Base-by-base conservation (phyloP, 805 yeast species). In the Spathaspora sp. region DNA sequence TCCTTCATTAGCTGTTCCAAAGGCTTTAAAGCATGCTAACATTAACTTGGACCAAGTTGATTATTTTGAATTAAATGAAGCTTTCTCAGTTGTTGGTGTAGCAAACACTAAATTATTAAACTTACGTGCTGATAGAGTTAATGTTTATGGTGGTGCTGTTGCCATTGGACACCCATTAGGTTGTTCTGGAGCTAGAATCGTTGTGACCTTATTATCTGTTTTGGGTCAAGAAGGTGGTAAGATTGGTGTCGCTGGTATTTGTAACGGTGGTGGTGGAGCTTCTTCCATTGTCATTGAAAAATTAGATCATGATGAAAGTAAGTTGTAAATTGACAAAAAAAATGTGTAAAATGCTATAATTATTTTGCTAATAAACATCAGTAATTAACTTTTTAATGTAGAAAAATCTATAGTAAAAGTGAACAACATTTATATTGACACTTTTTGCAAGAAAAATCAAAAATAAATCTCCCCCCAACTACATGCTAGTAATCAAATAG, bases 231-330 rank as follows among this genome's bases (percentile, higher is more conserved):
- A 94, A 78, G 75, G 73, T 54, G 78, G 78, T 56, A 89, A 86
- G 75, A 70, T 85, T 60, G 99, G 99, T 69, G 90, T 84, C 59
- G 97, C 97, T 63, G 97, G 90, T 69, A 86, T 94, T 67, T 94
- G 99, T 81, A 94, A 94, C 72, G 99, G 99, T 78, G 99, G 99
- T 65, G 99, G 99, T 69, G 99, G 99, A 68, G 98, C 97, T 47
- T 87, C 96, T 51, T 86, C 98, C 23, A 77, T 94, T 63, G 89
- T 94, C 55, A 81, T 94, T 62, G 97, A 92, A 77, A 83, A 77
- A 62, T 64, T 83, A 44, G 73, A 66, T 42, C 57, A 57, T 46
- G 73, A 68, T 49, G 55, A 52, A 23, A 60, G 65, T 48, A 72
- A 73, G 61, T 71, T 74, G 62, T 73, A 64, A 23, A 6, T 23